These are phyloP conservation scores for Lichtheimia hyalospora DNA, from an alignment of 371 early-diverging fungal genomes.

Conservation along the genomic window DNA sequence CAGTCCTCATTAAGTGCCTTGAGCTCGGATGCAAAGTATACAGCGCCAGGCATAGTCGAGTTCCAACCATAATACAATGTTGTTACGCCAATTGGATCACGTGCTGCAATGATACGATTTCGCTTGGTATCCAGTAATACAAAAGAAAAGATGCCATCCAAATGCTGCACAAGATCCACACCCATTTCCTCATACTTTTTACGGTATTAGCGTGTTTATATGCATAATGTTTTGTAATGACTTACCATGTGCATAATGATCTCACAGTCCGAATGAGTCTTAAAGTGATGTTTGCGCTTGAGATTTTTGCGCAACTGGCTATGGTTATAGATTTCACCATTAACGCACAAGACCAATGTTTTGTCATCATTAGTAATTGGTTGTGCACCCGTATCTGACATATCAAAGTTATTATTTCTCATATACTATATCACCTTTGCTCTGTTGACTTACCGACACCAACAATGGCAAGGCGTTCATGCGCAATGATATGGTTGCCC, in stretches of 20 bases:
- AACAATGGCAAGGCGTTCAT: slow-evolving; percentile 97
- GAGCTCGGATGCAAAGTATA: slow-evolving; percentile 93
- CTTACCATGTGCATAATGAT: slow-evolving; percentile 90
- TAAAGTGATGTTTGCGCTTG: slow-evolving; percentile 68
- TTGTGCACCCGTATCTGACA: slow-evolving; percentile 87
- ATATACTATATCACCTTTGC: too few relatives aligned
- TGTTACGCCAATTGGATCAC: slow-evolving; percentile 97
- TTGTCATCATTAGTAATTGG: slow-evolving; percentile 90
- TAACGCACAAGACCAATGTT: slow-evolving; percentile 82
- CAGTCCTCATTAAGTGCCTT: slow-evolving; percentile 93
- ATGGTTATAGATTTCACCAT: slow-evolving; percentile 99
- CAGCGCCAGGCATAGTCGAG: slow-evolving; percentile 76
- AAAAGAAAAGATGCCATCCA: slow-evolving; percentile 97
- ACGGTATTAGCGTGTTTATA: not conserved
- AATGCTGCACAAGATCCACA: slow-evolving; percentile 69
- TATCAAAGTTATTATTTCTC: too few relatives aligned
- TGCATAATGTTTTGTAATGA: not conserved
- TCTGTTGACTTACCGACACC: slow-evolving; percentile 76
- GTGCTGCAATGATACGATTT: slow-evolving; percentile 84
- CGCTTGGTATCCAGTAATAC: slow-evolving; percentile 84
- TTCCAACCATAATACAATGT: slow-evolving; percentile 94
- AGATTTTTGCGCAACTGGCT: slow-evolving; percentile 81
- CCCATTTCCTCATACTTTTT: slow-evolving; percentile 86
- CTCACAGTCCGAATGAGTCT: slow-evolving; percentile 97
- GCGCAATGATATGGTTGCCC: slow-evolving; percentile 86